A percentile compares a stretch with the other conserved stretches of the same genome.
These are phyloP conservation scores for Chrysanthemum seticuspe DNA, from an alignment of 129 eudicot species.

Conservation along the genomic window DNA sequence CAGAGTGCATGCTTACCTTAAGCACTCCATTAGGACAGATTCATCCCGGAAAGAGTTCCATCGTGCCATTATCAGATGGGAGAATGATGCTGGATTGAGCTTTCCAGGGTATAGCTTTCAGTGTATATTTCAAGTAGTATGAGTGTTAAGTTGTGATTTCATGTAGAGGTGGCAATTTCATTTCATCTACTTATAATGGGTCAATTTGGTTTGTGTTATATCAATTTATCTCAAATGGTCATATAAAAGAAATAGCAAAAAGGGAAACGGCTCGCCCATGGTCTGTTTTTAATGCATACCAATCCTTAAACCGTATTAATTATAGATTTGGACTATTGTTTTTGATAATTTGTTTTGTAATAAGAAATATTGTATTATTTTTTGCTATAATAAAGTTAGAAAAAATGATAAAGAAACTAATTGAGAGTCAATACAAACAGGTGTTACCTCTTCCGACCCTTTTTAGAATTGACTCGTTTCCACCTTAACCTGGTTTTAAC, in stretches of 20 bases:
- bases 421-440: too few species aligned
- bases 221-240: not conserved
- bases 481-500: not conserved
- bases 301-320: not conserved
- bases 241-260: not conserved
- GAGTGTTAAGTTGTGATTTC: slow-evolving; percentile 2
- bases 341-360: not conserved
- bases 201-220: not conserved
- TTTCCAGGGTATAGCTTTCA: slow-evolving; percentile 62
- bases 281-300: not conserved
- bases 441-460: too few species aligned
- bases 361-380: not conserved
- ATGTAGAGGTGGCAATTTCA: slow-evolving; percentile 3
- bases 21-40: slow-evolving; percentile 68
- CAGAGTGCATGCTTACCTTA: slow-evolving; percentile 80
- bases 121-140: slow-evolving; percentile 17
- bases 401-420: not conserved
- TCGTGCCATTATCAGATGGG: slow-evolving; percentile 80
- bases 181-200: not conserved
- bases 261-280: not conserved
- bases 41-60: slow-evolving; percentile 64
- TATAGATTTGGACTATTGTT: not conserved
- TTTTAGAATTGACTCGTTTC: too few species aligned
- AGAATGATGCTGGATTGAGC: slow-evolving; percentile 49
- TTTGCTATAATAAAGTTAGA: not conserved